phyloP scores from a whole-genome alignment of 441 rosid genomes.

The Adansonia rubrostipa region DNA sequence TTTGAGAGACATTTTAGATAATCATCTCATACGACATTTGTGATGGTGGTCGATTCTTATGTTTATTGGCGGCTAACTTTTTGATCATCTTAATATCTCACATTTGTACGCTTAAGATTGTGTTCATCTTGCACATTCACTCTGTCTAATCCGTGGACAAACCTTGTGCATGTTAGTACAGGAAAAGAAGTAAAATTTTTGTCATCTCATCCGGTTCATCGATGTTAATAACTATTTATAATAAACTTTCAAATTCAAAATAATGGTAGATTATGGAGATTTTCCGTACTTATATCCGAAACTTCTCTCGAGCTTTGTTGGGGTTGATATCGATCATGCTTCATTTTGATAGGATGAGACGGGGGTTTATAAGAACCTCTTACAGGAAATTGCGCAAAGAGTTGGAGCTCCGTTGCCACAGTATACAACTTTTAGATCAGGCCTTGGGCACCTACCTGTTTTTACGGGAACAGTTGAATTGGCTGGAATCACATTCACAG shows the following conservation, averaged over 20 bases:
- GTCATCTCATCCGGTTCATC: neutral
- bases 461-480: constrained; percentile 89
- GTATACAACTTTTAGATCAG: constrained; percentile 84
- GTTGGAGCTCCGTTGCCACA: constrained; percentile 91
- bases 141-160: neutral
- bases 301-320: neutral
- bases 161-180: neutral
- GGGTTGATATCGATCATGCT: constrained; percentile 28
- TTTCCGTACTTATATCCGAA: neutral
- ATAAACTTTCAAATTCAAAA: neutral
- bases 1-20: neutral
- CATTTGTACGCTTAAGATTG: neutral
- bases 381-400: constrained; percentile 93
- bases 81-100: neutral
- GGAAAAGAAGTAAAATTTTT: neutral
- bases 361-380: constrained; percentile 87
- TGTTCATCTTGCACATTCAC: neutral
- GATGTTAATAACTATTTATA: neutral
- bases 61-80: neutral
- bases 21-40: neutral
- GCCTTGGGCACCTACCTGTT: constrained; percentile 94
- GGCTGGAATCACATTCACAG: constrained; percentile 87
- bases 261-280: neutral
- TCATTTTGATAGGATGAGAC: constrained; percentile 78
- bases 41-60: neutral